Evolutionary conservation across 73 alveolate genomes (phyloP).

Genomic region (Tetrahymena malaccensis): DNA sequence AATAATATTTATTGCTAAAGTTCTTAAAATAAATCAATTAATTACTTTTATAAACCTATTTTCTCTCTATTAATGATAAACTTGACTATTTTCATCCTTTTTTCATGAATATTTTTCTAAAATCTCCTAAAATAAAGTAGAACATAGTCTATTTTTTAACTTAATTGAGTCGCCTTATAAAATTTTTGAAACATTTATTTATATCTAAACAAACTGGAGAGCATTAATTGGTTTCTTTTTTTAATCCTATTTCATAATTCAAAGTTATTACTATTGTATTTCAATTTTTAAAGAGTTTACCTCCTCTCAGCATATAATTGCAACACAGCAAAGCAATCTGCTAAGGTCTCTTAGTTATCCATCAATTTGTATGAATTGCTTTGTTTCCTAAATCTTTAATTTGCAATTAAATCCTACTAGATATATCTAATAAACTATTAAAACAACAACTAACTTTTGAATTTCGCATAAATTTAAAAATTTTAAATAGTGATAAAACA

Average conservation of each 20-base stretch:
- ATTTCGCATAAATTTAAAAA: background rate
- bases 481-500: background rate
- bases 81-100: background rate
- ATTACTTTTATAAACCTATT: background rate
- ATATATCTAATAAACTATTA: background rate
- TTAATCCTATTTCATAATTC: background rate
- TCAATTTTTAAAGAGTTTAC: background rate
- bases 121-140: background rate
- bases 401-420: background rate
- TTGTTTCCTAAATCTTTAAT: background rate
- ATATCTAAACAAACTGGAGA: background rate
- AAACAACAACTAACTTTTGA: background rate
- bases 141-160: background rate
- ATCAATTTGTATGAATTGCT: background rate
- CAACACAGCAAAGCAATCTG: background rate
- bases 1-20: background rate
- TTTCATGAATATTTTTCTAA: background rate
- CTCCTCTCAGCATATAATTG: background rate
- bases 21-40: background rate
- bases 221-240: background rate
- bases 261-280: background rate
- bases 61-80: background rate
- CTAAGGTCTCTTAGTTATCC: background rate
- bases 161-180: background rate
- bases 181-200: background rate